Evolutionary conservation across 495 filamentous ascomycete species (phyloP), one percentile per base, ranked within the genome.

Genomic region (Tuber brumale): DNA sequence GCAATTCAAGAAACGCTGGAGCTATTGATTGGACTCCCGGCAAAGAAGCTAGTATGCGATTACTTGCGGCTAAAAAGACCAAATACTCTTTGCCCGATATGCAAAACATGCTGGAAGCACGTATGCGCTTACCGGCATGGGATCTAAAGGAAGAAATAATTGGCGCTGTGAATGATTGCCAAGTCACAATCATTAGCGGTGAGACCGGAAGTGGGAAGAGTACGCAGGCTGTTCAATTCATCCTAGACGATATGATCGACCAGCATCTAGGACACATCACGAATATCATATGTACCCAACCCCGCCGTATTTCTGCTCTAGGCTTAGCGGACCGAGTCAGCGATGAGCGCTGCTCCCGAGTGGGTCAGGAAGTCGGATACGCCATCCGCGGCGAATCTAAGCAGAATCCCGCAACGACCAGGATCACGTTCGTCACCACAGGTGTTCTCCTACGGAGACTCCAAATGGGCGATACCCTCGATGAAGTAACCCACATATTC

Each of bases 161-260:
- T 41, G 81, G 87, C 19, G 89, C 92, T 4, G 91, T 98, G 31
- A 88, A 88, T 45, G 82, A 85, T 7, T 89, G 93, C 81, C 94
- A 97, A 83, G 93, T 98, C 35, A 95, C 92, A 6, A 98, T 99
- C 77, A 96, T 99, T 72, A 95, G 94, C 42, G 95, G 95, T 78
- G 95, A 97, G 85, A 99, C 95, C 10, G 95, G 95, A 73, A 96
- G 93, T 69, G 95, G 95, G 81, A 99, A 99, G 84, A 97, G 94
- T 74, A 99, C 95, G 1, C 95, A 99, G 84, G 93, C 93, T 19
- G 95, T 97, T 6, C 95, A 99, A 83, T 99, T 98, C 83, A 87
- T 99, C 37, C 86, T 99, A 10, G 95, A 99, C 80, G 93, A 97
- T 80, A 86, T 99, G 81, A 97, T 97, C 80, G 85, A 89, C 78